Evolutionary conservation across 352 stramenopile species (phyloP).

Genomic region (Phytophthora meadii): DNA sequence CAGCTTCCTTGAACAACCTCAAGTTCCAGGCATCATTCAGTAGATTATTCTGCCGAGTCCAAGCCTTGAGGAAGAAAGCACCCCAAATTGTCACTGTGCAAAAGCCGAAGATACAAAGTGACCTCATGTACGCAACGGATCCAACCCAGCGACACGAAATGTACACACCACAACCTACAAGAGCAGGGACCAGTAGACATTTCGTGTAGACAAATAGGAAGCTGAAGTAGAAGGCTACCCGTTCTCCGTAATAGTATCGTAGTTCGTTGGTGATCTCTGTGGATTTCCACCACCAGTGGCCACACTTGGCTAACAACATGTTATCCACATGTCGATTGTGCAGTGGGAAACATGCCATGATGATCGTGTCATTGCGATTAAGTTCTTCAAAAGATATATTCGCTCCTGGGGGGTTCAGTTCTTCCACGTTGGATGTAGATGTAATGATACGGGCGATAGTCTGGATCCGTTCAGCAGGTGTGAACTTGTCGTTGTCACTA

Average conservation of each 20-base stretch:
- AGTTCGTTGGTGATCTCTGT: conserved; percentile 88
- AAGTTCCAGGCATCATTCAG: conserved; percentile 88
- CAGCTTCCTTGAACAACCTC: conserved; percentile 85
- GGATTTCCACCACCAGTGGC: conserved; percentile 77
- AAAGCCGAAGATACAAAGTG: conserved; percentile 83
- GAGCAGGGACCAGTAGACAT: conserved; percentile 68
- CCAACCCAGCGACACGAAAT: conserved; percentile 74
- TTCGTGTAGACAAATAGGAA: conserved; percentile 90
- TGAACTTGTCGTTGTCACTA: conserved; percentile 77
- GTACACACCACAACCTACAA: conserved; percentile 70
- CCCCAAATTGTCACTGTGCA: conserved; percentile 79
- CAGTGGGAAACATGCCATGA: conserved; percentile 82
- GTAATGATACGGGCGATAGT: conserved; percentile 90
- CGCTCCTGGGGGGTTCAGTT: conserved; percentile 80
- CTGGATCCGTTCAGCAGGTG: conserved; percentile 82
- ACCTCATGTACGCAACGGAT: conserved; percentile 81
- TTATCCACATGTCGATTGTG: conserved; percentile 84
- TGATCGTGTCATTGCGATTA: conserved; percentile 78
- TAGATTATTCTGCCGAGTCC: conserved; percentile 79
- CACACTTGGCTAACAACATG: conserved; percentile 73
- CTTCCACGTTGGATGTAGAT: conserved; percentile 68
- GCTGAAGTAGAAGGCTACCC: conserved; percentile 87
- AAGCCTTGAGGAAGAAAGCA: conserved; percentile 79
- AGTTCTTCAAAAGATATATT: conserved; percentile 82
- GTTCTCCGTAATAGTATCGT: conserved; percentile 85